Percentiles rank a stretch among this genome's conserved stretches.
Conservation (phyloP, 169 alveolate genomes). For the Ichthyophthirius multifiliis region DNA sequence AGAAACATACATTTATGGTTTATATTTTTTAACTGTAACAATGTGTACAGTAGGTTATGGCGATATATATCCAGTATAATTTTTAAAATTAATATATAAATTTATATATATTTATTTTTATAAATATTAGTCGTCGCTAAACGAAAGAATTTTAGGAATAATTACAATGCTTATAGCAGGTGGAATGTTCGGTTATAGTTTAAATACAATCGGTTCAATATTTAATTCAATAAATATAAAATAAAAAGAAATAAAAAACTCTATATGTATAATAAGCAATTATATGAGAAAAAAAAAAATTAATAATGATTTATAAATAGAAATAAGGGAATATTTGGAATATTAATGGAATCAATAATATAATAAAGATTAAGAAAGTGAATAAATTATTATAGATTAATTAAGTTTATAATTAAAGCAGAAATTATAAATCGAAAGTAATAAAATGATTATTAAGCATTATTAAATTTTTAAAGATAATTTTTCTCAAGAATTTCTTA, state of each 20-base stretch:
- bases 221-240: neutral
- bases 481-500: neutral
- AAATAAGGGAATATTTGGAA: neutral
- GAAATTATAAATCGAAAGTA: neutral
- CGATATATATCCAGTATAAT: neutral
- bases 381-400: neutral
- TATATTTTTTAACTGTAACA: constrained; percentile 1
- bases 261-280: neutral
- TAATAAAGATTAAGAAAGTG: neutral
- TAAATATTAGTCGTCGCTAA: neutral
- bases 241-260: neutral
- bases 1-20: neutral
- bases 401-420: neutral
- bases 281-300: neutral
- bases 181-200: constrained; percentile 21
- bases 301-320: neutral
- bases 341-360: neutral
- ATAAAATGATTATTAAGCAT: neutral
- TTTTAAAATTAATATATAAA: neutral
- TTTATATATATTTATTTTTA: neutral
- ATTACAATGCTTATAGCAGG: neutral
- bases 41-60: constrained; percentile 20
- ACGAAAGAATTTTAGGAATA: neutral
- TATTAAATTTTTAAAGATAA: neutral
- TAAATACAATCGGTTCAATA: neutral